These are phyloP conservation scores for Colletotrichum camelliae DNA, from an alignment of 2,329 filamentous ascomycete genomes.

Conservation along the genomic window DNA sequence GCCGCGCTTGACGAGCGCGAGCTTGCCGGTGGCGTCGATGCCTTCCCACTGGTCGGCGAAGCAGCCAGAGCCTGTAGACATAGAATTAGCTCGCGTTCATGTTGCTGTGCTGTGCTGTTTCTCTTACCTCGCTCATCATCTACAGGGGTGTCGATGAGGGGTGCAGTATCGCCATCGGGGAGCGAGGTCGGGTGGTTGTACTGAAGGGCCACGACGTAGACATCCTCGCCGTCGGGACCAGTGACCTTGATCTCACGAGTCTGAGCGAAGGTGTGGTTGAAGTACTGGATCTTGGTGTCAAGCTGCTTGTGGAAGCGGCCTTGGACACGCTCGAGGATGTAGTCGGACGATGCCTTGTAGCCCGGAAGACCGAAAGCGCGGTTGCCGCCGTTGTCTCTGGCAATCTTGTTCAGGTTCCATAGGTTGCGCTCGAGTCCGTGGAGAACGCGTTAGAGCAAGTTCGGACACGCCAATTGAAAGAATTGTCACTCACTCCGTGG, in stretches of 20 bases:
- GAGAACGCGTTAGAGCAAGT: background rate
- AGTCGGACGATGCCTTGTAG: slow-evolving; percentile 63
- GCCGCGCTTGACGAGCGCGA: slow-evolving; percentile 51
- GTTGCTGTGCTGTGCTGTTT: background rate
- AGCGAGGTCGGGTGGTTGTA: slow-evolving; percentile 52
- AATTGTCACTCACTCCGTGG: slow-evolving; percentile 35
- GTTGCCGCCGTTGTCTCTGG: slow-evolving; percentile 60
- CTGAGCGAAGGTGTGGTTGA: slow-evolving; percentile 50
- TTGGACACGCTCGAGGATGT: slow-evolving; percentile 52
- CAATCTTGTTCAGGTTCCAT: slow-evolving; percentile 60
- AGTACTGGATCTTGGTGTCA: slow-evolving; percentile 50
- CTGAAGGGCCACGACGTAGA: slow-evolving; percentile 46
- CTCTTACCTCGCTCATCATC: slow-evolving; percentile 33
- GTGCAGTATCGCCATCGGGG: slow-evolving; percentile 38
- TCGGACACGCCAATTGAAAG: too few relatives aligned
- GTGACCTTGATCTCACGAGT: slow-evolving; percentile 47
- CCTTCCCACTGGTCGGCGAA: slow-evolving; percentile 49
- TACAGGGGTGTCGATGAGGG: slow-evolving; percentile 41
- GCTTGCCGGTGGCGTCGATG: slow-evolving; percentile 47
- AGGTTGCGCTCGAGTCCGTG: slow-evolving; percentile 58
- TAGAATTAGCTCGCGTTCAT: background rate
- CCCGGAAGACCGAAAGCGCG: slow-evolving; percentile 65
- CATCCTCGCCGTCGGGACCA: slow-evolving; percentile 49
- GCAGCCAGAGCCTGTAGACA: slow-evolving; percentile 39
- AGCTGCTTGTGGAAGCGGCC: slow-evolving; percentile 44